Conservation (phyloP, 2,329 filamentous ascomycete species). For the Ceratocystis colombiana region DNA sequence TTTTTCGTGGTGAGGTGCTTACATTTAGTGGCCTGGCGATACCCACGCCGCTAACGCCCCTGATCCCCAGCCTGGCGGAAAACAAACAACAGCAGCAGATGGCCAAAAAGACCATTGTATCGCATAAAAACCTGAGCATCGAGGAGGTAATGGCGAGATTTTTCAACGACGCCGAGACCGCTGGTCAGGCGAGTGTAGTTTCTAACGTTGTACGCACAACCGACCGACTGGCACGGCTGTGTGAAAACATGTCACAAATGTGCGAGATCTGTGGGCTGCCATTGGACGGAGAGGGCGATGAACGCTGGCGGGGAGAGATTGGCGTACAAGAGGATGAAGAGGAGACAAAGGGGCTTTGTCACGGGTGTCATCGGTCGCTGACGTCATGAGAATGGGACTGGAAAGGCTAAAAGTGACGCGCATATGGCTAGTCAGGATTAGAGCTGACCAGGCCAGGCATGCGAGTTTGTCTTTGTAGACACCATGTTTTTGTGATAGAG, state of each 20-base stretch:
- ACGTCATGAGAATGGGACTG: constrained; percentile 8
- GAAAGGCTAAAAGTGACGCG: too few species aligned
- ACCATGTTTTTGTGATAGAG: too few species aligned
- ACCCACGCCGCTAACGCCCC: constrained; percentile 41
- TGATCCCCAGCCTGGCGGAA: constrained; percentile 37
- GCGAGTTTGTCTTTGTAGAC: too few species aligned
- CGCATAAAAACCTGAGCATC: constrained; percentile 71
- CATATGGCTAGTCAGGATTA: too few species aligned
- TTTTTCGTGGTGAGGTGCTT: constrained; percentile 70
- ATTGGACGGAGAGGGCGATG: constrained; percentile 52
- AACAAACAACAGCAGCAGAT: constrained; percentile 24
- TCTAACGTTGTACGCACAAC: constrained; percentile 90
- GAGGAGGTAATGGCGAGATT: constrained; percentile 85
- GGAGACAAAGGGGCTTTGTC: constrained; percentile 46
- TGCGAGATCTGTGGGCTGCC: constrained; percentile 50
- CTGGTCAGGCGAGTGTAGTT: constrained; percentile 74
- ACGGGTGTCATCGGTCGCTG: constrained; percentile 59
- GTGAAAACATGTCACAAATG: constrained; percentile 27
- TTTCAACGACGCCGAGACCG: constrained; percentile 65
- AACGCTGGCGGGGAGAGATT: constrained; percentile 52
- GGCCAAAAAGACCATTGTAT: constrained; percentile 39
- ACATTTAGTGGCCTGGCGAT: constrained; percentile 49
- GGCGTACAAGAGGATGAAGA: constrained; percentile 39
- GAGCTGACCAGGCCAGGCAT: too few species aligned
- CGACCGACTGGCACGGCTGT: constrained; percentile 57